phyloP scores from a whole-genome alignment of 1,284 basidiomycete species.

The Ustanciosporium gigantosporum region DNA sequence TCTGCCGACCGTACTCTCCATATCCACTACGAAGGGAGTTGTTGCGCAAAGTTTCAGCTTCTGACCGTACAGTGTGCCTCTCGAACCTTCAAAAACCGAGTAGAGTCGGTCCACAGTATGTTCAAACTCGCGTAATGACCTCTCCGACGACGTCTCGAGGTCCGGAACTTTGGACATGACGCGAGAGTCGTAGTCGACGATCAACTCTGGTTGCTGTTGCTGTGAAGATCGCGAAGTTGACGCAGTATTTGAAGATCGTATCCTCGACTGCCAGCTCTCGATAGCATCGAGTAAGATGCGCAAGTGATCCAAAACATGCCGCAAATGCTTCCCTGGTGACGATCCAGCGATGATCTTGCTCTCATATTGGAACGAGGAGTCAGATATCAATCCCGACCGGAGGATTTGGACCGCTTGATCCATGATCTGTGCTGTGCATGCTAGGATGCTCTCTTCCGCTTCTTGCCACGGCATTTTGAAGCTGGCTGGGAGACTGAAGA shows the following conservation, averaged over 20 bases:
- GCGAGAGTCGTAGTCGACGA: slow-evolving; percentile 50
- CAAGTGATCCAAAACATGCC: slow-evolving; percentile 50
- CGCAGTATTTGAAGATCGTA: neutral
- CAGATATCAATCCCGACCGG: slow-evolving; percentile 19
- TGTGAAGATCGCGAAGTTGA: neutral
- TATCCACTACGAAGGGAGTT: slow-evolving; percentile 44
- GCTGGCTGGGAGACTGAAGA: too few species aligned
- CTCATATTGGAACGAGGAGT: slow-evolving; percentile 22
- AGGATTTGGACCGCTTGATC: slow-evolving; percentile 43
- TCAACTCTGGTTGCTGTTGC: neutral
- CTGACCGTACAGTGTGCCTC: slow-evolving; percentile 23
- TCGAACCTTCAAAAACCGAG: slow-evolving; percentile 16
- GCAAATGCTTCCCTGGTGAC: slow-evolving; percentile 48
- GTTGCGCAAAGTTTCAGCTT: slow-evolving; percentile 42
- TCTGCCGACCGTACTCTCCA: slow-evolving; percentile 32
- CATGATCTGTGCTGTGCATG: slow-evolving; percentile 47
- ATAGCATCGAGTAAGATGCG: slow-evolving; percentile 44
- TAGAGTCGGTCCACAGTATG: slow-evolving; percentile 16
- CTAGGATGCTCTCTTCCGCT: slow-evolving; percentile 38
- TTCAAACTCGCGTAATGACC: slow-evolving; percentile 38
- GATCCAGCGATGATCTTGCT: slow-evolving; percentile 40
- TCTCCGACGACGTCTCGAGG: slow-evolving; percentile 33
- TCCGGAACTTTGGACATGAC: slow-evolving; percentile 16
- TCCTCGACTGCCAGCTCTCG: slow-evolving; percentile 12
- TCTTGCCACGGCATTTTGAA: slow-evolving; percentile 14